Base-by-base conservation (phyloP, 1,139 yeast genomes). In the Candida sojae region DNA sequence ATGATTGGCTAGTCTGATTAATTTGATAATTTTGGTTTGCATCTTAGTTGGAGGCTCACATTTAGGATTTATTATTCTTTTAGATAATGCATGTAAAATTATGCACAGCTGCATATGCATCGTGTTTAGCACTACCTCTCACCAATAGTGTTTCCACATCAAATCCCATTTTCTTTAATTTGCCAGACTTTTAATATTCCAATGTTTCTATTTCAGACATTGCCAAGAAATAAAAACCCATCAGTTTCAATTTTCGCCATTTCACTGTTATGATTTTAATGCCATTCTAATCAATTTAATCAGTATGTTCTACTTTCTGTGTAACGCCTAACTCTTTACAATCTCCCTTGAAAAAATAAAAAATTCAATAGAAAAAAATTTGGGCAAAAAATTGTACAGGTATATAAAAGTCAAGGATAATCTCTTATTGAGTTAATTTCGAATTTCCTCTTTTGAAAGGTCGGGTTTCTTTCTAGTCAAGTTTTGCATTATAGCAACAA, bases 401-500 rank as follows among this genome's bases (percentile, higher is more conserved):
- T 8, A 21, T 39, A 39, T 39, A 39, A 30, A 39, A 39, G 33
- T 13, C 13, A 39, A 30, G n/a, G 28, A 11, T 29, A 39, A 13
- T 32, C 42, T 12, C 43, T 41, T 38, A 44, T 42, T 23, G 38
- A 39, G 43, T 30, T 21, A 39, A 29, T 39, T 39, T 30, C 29
- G 2, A 9, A 13, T 39, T 39, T 39, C 42, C 42, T 39, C 28
- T 31, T 39, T 39, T 39, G 39, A 36, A 36, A 36, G 23, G 36
- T 36, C 8, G 42, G 42, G 49, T 48, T 45, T 45, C 50, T 44
- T 42, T 43, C 35, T 40, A 31, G 39, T 42, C 42, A 39, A 30
- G 23, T 21, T 39, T 30, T 30, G 42, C 26, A 39, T 39, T 29
- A 30, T 37, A n/a, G 4, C 10, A 9, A 23, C 11, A 23, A 25